Conservation (phyloP, 2,329 filamentous ascomycete genomes). For the Pyrenophora graminea region DNA sequence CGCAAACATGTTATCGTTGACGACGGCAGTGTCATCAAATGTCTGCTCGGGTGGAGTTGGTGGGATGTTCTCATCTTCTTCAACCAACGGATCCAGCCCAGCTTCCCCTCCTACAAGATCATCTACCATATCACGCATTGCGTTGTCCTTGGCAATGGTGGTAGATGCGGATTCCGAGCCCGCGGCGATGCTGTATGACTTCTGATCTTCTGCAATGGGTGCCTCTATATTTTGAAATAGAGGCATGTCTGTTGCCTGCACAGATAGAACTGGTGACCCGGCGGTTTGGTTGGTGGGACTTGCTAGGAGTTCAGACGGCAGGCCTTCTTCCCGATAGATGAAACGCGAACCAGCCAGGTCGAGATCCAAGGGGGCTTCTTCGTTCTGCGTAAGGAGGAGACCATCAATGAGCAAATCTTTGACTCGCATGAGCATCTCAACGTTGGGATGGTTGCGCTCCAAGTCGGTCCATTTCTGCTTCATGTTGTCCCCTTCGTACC, state of each 20-base stretch:
- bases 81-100: slow-evolving; percentile 45
- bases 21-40: slow-evolving; percentile 47
- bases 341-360: slow-evolving; percentile 56
- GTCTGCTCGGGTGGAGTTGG: slow-evolving; percentile 54
- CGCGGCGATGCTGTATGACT: slow-evolving; percentile 40
- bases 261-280: slow-evolving; percentile 46
- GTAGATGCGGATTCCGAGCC: slow-evolving; percentile 56
- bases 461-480: slow-evolving; percentile 61
- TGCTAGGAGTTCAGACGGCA: slow-evolving; percentile 56
- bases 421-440: slow-evolving; percentile 70
- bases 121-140: slow-evolving; percentile 63
- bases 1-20: slow-evolving; percentile 39
- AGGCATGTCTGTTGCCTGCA: slow-evolving; percentile 46
- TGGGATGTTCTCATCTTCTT: slow-evolving; percentile 51
- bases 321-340: slow-evolving; percentile 58
- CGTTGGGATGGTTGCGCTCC: slow-evolving; percentile 60
- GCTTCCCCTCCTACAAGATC: slow-evolving; percentile 55
- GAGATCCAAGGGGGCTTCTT: slow-evolving; percentile 55
- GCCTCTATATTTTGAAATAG: slow-evolving; percentile 30
- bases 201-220: slow-evolving; percentile 43
- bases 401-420: slow-evolving; percentile 67
- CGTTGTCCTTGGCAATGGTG: slow-evolving; percentile 49
- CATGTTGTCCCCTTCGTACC: slow-evolving; percentile 52
- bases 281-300: slow-evolving; percentile 49
- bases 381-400: slow-evolving; percentile 59